These are phyloP conservation scores for Mortierella sp. DNA, from an alignment of 371 early-diverging fungal genomes.

Conservation along the genomic window DNA sequence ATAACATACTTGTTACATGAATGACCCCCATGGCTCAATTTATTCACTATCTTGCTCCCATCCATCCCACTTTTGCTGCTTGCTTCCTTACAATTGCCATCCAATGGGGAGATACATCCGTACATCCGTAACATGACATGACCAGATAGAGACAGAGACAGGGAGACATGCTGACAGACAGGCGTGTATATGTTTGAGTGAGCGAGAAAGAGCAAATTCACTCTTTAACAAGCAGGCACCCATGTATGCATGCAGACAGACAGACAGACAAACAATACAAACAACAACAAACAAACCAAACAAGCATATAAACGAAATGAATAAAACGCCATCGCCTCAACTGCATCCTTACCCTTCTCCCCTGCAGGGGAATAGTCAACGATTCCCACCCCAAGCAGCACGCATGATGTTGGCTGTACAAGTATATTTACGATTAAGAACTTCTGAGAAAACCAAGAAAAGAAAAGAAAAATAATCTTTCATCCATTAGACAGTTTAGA, in stretches of 20 bases:
- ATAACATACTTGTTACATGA: neutral
- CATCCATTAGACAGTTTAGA: too few species aligned
- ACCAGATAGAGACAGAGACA: too few species aligned
- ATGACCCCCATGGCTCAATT: constrained; percentile 26
- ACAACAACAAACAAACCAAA: neutral
- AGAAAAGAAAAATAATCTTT: neutral
- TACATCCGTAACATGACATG: neutral
- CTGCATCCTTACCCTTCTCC: too few species aligned
- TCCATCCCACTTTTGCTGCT: neutral
- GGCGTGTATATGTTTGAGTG: neutral
- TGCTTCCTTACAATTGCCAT: neutral
- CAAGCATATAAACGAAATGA: neutral
- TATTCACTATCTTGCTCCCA: neutral
- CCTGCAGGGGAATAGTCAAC: neutral
- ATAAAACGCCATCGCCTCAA: neutral
- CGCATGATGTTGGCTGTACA: neutral
- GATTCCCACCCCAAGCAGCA: neutral
- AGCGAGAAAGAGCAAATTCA: neutral
- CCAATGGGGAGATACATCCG: neutral
- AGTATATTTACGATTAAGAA: neutral
- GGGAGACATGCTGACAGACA: neutral
- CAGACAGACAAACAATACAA: neutral
- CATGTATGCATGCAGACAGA: neutral
- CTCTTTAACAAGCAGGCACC: neutral
- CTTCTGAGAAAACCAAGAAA: neutral